phyloP scores from a whole-genome alignment of 176 grass and related monocot genomes.

The Canna indica region DNA sequence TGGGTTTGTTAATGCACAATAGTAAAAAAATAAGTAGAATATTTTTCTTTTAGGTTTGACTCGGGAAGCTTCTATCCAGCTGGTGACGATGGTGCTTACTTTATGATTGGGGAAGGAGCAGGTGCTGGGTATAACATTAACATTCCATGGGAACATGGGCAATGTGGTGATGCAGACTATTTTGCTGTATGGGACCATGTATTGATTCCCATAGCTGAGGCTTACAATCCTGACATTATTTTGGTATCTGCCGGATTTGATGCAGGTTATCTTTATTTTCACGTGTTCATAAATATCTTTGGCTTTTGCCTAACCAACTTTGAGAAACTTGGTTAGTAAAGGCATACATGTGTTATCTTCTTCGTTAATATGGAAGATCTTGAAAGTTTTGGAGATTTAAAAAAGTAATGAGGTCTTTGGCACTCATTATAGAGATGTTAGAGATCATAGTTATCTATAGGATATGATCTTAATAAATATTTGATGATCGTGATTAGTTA shows the following conservation, averaged over 20 bases:
- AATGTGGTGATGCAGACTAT: conserved; percentile 85
- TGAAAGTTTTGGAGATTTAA: neutral
- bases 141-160: conserved; percentile 91
- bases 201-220: conserved; percentile 60
- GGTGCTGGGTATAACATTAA: conserved; percentile 97
- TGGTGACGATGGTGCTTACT: conserved; percentile 64
- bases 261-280: conserved; percentile 43
- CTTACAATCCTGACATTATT: conserved; percentile 78
- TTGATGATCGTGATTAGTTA: no score
- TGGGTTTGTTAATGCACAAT: neutral
- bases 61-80: conserved; percentile 74
- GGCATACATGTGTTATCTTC: neutral
- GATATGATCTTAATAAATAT: no score
- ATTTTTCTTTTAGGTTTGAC: conserved; percentile 64
- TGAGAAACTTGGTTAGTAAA: neutral
- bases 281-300: neutral
- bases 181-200: conserved; percentile 80
- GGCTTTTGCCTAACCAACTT: neutral
- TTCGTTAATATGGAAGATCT: neutral
- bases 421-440: neutral
- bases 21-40: conserved; percentile 1
- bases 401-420: neutral
- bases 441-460: neutral
- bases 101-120: conserved; percentile 70
- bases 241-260: conserved; percentile 93